Evolutionary conservation across 306 rosid species (phyloP).

Genomic region (Oemleria cerasiformis): DNA sequence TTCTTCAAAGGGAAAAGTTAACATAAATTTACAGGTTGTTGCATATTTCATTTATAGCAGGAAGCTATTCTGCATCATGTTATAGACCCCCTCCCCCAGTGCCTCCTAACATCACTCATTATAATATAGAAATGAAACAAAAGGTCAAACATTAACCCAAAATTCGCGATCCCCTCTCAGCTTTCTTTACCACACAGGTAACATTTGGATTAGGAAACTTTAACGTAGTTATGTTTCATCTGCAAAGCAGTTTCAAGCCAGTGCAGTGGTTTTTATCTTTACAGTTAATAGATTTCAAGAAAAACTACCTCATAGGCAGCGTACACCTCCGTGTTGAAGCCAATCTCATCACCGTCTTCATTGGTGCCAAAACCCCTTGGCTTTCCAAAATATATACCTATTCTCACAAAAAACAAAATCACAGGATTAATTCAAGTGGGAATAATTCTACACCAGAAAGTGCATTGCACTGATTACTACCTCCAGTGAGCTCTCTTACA

Average conservation of each 20-base stretch:
- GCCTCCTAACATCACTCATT: background rate
- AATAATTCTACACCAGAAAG: background rate
- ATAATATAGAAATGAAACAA: background rate
- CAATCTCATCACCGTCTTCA: constrained; percentile 76
- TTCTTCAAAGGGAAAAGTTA: background rate
- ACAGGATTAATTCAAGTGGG: background rate
- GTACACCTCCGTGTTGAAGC: constrained; percentile 85
- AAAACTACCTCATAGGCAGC: constrained; percentile 61
- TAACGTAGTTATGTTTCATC: too few species aligned
- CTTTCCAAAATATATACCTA: constrained; percentile 89
- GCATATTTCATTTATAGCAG: background rate
- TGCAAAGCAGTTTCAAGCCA: too few species aligned
- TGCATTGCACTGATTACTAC: constrained; percentile 23
- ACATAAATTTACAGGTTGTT: background rate
- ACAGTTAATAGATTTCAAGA: background rate
- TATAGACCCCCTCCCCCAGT: background rate
- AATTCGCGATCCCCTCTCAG: background rate
- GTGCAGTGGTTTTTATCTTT: too few species aligned
- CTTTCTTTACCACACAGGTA: background rate
- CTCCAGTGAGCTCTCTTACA: constrained; percentile 94
- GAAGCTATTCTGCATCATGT: background rate
- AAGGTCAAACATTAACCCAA: background rate
- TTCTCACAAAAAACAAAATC: constrained; percentile 16
- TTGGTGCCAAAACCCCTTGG: constrained; percentile 75
- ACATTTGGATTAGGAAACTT: too few species aligned